Evolutionary conservation across 305 asterid genomes (phyloP).

Genomic region (Fraxinus dipetala): DNA sequence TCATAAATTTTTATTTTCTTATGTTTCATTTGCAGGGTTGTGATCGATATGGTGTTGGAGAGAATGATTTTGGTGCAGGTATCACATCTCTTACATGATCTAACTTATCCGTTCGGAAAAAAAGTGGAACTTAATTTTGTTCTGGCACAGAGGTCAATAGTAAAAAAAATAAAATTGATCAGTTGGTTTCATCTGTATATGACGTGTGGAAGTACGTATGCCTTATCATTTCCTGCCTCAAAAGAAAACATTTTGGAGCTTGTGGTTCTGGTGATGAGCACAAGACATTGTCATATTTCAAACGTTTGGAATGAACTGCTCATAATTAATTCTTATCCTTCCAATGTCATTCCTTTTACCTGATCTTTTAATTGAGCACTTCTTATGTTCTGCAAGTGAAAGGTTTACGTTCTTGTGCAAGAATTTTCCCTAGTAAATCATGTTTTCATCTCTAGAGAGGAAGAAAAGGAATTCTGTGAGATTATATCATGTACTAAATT

Average conservation of each 20-base stretch:
- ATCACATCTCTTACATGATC: constrained; percentile 19
- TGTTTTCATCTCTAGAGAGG: neutral
- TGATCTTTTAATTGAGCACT: neutral
- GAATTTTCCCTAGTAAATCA: neutral
- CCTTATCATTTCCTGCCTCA: neutral
- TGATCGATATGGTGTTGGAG: constrained; percentile 66
- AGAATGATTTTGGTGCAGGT: constrained; percentile 69
- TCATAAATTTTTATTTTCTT: neutral
- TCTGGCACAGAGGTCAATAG: neutral
- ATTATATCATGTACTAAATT: neutral
- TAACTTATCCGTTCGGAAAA: neutral
- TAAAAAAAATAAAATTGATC: neutral
- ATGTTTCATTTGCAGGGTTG: constrained; percentile 54
- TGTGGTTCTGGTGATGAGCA: neutral
- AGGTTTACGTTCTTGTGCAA: neutral
- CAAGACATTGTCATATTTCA: neutral
- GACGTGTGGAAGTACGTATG: neutral
- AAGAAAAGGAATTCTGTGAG: neutral
- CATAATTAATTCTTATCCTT: constrained; percentile 1
- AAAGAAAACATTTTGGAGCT: neutral
- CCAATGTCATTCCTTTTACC: neutral
- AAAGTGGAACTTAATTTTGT: neutral
- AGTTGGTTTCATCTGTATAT: neutral
- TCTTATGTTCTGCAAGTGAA: neutral
- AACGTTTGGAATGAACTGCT: neutral